Percentiles rank a stretch among this genome's conserved stretches.
Conservation (phyloP, 2,329 filamentous ascomycete species). For the Neonectria neomacrospora region DNA sequence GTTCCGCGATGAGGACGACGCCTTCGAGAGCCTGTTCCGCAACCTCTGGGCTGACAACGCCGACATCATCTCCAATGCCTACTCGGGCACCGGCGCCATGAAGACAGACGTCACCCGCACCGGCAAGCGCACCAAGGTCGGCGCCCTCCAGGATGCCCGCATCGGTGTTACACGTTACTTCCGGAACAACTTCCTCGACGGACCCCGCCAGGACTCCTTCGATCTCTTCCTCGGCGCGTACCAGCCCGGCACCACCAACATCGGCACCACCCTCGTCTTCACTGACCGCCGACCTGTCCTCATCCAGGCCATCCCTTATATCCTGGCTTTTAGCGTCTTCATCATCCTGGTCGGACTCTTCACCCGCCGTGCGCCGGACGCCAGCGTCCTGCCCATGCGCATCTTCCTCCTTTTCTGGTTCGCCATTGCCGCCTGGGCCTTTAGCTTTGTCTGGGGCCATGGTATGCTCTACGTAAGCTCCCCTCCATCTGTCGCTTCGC, state of each 20-base stretch:
- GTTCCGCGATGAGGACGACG: constrained; percentile 79
- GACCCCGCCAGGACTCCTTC: constrained; percentile 93
- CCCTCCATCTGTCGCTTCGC: not conserved
- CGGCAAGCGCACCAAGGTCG: constrained; percentile 85
- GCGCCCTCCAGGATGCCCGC: constrained; percentile 85
- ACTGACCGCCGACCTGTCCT: constrained; percentile 85
- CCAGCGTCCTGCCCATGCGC: constrained; percentile 82
- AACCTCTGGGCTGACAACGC: constrained; percentile 99
- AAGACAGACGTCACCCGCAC: constrained; percentile 99
- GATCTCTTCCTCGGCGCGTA: constrained; percentile 93
- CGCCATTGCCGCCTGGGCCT: constrained; percentile 74
- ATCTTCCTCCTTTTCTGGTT: constrained; percentile 85
- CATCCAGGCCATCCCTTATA: constrained; percentile 93
- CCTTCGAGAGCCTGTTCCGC: constrained; percentile 91
- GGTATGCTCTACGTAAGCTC: constrained; percentile 92
- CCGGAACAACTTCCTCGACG: constrained; percentile 94
- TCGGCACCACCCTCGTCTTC: constrained; percentile 80
- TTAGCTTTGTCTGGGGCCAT: constrained; percentile 82
- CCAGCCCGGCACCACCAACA: constrained; percentile 76
- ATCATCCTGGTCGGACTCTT: constrained; percentile 81
- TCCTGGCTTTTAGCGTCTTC: constrained; percentile 87
- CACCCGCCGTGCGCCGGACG: constrained; percentile 76
- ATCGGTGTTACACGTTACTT: constrained; percentile 92
- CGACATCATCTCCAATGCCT: constrained; percentile 90
- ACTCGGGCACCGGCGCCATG: constrained; percentile 95